Conservation (phyloP, 2,329 filamentous ascomycete species). For the Curvularia lunata region DNA sequence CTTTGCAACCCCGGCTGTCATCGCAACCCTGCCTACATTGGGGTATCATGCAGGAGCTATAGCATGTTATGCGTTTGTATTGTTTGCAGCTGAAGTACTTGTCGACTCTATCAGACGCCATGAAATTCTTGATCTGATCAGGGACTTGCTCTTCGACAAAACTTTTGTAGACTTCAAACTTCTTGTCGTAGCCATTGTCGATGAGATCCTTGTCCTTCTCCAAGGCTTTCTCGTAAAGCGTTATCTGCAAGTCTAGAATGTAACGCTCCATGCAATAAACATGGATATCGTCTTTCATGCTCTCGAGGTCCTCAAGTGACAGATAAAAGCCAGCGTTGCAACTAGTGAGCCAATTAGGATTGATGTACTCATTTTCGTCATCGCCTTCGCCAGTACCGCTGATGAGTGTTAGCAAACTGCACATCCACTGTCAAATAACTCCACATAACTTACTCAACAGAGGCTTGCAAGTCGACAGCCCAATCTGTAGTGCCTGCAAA, state of each 20-base stretch:
- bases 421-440: no score
- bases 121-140: neutral
- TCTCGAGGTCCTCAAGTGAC: no score
- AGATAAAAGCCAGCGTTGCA: no score
- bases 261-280: neutral
- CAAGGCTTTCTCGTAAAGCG: neutral
- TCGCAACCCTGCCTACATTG: neutral
- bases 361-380: neutral
- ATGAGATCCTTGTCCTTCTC: neutral
- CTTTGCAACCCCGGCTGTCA: neutral
- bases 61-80: no score
- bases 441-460: neutral
- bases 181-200: neutral
- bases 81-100: neutral
- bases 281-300: neutral
- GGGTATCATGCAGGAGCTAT: no score
- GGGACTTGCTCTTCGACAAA: neutral
- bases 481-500: conserved; percentile 48
- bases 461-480: conserved; percentile 42
- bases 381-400: neutral
- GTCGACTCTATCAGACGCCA: neutral
- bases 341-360: no score
- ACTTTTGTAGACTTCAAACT: neutral
- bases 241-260: neutral
- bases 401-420: no score